A percentile compares a stretch with the other conserved stretches of the same genome.
phyloP scores from a whole-genome alignment of 2,329 filamentous ascomycete genomes.

The Eurotiales sp. region DNA sequence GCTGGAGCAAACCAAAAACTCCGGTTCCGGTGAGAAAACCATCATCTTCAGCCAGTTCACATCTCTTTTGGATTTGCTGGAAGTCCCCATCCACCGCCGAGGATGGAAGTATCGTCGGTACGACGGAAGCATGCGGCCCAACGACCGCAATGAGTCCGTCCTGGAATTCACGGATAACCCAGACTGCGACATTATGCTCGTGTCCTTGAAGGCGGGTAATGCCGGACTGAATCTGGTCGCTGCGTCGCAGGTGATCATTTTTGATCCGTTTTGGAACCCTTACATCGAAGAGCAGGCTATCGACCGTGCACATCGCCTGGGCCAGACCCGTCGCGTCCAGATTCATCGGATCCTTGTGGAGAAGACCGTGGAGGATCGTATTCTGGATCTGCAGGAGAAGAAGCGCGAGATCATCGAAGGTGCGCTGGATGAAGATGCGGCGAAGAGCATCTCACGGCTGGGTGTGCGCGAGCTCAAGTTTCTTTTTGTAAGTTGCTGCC shows the following conservation, averaged over 20 bases:
- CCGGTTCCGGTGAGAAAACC: conserved; percentile 63
- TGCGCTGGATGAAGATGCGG: conserved; percentile 73
- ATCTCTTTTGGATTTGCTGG: conserved; percentile 70
- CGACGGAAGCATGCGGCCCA: conserved; percentile 69
- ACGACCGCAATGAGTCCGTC: conserved; percentile 64
- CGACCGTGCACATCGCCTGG: conserved; percentile 84
- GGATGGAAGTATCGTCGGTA: conserved; percentile 64
- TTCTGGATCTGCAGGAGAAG: conserved; percentile 70
- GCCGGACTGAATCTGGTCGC: conserved; percentile 81
- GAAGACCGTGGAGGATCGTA: conserved; percentile 82
- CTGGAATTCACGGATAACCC: conserved; percentile 62
- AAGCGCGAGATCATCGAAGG: conserved; percentile 74
- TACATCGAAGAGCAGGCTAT: conserved; percentile 91
- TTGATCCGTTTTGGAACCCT: conserved; percentile 94
- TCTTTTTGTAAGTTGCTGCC: conserved; percentile 55
- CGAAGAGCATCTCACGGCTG: conserved; percentile 63
- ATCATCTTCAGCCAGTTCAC: conserved; percentile 83
- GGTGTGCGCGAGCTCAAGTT: conserved; percentile 64
- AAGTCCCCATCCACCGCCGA: conserved; percentile 63
- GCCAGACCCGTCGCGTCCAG: conserved; percentile 68
- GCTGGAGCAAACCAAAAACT: conserved; percentile 49
- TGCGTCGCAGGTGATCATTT: conserved; percentile 80
- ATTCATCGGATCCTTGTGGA: conserved; percentile 76
- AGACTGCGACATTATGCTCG: conserved; percentile 65
- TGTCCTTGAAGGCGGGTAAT: conserved; percentile 77